Conservation (phyloP, 169 alveolate genomes). For the Plasmodium berghei region DNA sequence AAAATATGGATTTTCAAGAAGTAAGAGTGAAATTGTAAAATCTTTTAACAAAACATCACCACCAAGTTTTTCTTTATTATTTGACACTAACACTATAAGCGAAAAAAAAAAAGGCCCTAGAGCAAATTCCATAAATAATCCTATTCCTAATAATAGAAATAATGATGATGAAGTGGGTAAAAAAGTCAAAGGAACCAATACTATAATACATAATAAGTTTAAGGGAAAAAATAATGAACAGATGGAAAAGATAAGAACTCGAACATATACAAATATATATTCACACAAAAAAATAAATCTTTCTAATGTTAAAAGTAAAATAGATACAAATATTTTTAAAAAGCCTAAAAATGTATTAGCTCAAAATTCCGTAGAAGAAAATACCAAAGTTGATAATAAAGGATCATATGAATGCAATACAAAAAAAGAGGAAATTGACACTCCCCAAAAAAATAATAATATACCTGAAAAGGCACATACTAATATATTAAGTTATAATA, state of each 20-base stretch:
- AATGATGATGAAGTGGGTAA: background rate
- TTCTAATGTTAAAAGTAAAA: slow-evolving; percentile 59
- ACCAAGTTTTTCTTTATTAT: background rate
- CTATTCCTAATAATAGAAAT: background rate
- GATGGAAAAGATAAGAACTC: background rate
- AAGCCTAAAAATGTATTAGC: slow-evolving; percentile 8
- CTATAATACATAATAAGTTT: background rate
- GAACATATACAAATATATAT: background rate
- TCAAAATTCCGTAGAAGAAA: background rate
- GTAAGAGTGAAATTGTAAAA: slow-evolving; percentile 33
- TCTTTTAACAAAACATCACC: background rate
- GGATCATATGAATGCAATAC: too few species aligned
- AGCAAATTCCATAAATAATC: background rate
- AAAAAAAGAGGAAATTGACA: too few species aligned
- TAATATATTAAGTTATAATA: too few species aligned
- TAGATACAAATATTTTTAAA: slow-evolving; percentile 41
- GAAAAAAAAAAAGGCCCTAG: background rate
- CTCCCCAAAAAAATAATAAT: too few species aligned
- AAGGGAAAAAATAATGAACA: background rate
- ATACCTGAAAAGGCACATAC: too few species aligned
- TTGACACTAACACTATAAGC: too few species aligned
- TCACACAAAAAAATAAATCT: slow-evolving; percentile 7
- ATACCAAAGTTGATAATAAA: background rate
- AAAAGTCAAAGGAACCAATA: background rate
- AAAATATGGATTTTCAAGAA: slow-evolving; percentile 8